Conservation (phyloP, 352 stramenopile genomes). For the Phytophthora pluvialis region DNA sequence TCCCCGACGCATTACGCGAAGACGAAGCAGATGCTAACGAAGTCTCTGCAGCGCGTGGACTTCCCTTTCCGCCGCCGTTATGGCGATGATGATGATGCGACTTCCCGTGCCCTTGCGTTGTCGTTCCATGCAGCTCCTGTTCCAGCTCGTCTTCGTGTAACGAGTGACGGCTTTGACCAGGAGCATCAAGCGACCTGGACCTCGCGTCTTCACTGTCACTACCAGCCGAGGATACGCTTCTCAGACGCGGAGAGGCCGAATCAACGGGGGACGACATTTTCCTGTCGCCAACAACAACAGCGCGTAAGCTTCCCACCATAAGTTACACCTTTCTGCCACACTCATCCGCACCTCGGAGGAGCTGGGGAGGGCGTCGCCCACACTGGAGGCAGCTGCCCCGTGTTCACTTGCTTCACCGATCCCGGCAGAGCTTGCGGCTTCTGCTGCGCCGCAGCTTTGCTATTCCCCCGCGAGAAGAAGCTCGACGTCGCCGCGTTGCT, state of each 20-base stretch:
- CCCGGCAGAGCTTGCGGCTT: constrained; percentile 63
- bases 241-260: constrained; percentile 20
- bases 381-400: constrained; percentile 74
- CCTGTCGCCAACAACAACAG: constrained; percentile 23
- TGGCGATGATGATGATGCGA: constrained; percentile 7
- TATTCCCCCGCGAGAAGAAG: constrained; percentile 68
- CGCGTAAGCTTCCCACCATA: not conserved
- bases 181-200: constrained; percentile 33
- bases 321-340: not conserved
- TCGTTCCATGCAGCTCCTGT: constrained; percentile 14
- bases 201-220: constrained; percentile 36
- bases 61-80: constrained; percentile 18
- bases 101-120: constrained; percentile 8
- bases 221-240: constrained; percentile 29
- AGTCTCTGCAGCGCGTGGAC: constrained; percentile 1
- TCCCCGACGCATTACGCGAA: constrained; percentile 71
- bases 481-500: constrained; percentile 56
- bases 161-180: constrained; percentile 21
- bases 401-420: constrained; percentile 77
- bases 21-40: constrained; percentile 12
- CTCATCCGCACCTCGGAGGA: constrained; percentile 42
- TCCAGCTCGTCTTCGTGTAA: constrained; percentile 36
- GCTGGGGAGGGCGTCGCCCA: constrained; percentile 73
- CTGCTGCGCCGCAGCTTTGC: constrained; percentile 42
- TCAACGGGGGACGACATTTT: constrained; percentile 46